phyloP scores from a whole-genome alignment of 371 early-diverging fungal genomes.

The Mortierella sp. region DNA sequence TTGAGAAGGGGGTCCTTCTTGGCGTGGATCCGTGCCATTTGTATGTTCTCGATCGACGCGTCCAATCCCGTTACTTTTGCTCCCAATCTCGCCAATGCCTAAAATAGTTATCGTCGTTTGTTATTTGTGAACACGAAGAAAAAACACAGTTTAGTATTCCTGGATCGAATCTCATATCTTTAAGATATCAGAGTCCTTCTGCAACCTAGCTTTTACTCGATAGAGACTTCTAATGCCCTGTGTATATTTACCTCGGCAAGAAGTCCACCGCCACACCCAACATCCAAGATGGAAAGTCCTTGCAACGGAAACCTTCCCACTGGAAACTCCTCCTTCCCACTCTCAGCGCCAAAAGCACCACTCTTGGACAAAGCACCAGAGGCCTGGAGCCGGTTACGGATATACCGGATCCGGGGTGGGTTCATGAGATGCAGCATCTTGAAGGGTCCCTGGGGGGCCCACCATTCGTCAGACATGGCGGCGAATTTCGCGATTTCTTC shows the following conservation, averaged over 20 bases:
- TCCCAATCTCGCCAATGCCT: constrained; percentile 90
- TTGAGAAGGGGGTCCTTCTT: constrained; percentile 71
- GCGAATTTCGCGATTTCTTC: constrained; percentile 90
- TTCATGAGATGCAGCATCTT: constrained; percentile 93
- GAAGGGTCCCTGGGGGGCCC: constrained; percentile 92
- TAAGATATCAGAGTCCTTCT: no score
- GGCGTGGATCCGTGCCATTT: constrained; percentile 85
- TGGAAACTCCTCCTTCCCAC: background rate
- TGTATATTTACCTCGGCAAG: constrained; percentile 79
- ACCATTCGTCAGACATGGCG: constrained; percentile 87
- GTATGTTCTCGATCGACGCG: constrained; percentile 86
- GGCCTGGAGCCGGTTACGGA: constrained; percentile 70
- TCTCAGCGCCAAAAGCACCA: background rate
- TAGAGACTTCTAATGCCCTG: no score
- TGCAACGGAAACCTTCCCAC: constrained; percentile 64
- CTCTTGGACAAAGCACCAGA: constrained; percentile 31
- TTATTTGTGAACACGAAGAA: background rate
- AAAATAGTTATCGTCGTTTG: background rate
- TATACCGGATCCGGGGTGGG: constrained; percentile 84
- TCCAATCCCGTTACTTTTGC: constrained; percentile 87
- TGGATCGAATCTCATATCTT: no score
- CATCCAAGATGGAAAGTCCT: constrained; percentile 84
- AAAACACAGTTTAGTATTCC: no score
- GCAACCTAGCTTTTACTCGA: no score
- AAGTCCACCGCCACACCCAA: constrained; percentile 97